Conservation (phyloP, 1,139 yeast genomes). For the Candida sojae region DNA sequence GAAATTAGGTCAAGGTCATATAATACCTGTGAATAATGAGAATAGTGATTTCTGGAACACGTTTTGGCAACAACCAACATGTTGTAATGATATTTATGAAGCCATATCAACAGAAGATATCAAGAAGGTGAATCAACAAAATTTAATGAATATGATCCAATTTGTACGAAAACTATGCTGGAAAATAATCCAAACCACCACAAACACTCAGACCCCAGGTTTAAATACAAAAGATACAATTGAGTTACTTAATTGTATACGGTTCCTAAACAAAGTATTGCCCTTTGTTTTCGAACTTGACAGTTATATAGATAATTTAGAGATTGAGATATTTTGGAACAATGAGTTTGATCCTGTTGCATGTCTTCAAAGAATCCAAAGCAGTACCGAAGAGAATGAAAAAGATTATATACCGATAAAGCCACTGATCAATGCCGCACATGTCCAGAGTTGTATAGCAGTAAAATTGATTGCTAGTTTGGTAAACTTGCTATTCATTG, state of each 20-base stretch:
- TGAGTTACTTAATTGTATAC: slow-evolving; percentile 55
- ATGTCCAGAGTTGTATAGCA: slow-evolving; percentile 44
- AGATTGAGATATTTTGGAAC: slow-evolving; percentile 39
- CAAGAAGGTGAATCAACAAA: slow-evolving; percentile 58
- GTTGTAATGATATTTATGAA: slow-evolving; percentile 54
- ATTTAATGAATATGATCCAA: slow-evolving; percentile 54
- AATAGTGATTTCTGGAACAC: slow-evolving; percentile 56
- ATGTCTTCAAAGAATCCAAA: slow-evolving; percentile 2
- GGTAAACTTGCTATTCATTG: slow-evolving; percentile 56
- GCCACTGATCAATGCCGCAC: slow-evolving; percentile 2
- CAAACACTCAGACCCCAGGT: slow-evolving; percentile 5
- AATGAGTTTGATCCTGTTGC: slow-evolving; percentile 13
- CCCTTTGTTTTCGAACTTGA: slow-evolving; percentile 68
- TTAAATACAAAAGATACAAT: slow-evolving; percentile 12
- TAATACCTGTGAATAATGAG: slow-evolving; percentile 35
- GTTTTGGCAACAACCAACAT: slow-evolving; percentile 32
- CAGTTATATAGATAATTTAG: slow-evolving; percentile 32
- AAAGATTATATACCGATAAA: slow-evolving; percentile 5
- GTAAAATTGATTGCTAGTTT: slow-evolving; percentile 46
- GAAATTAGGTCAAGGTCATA: slow-evolving; percentile 58
- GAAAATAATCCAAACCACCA: slow-evolving; percentile 27
- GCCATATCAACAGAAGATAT: slow-evolving; percentile 60
- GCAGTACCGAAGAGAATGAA: slow-evolving; percentile 4
- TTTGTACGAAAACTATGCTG: slow-evolving; percentile 46
- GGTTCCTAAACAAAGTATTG: slow-evolving; percentile 63